Conservation (phyloP, 805 yeast species). For the Gaillardinia entomophila region DNA sequence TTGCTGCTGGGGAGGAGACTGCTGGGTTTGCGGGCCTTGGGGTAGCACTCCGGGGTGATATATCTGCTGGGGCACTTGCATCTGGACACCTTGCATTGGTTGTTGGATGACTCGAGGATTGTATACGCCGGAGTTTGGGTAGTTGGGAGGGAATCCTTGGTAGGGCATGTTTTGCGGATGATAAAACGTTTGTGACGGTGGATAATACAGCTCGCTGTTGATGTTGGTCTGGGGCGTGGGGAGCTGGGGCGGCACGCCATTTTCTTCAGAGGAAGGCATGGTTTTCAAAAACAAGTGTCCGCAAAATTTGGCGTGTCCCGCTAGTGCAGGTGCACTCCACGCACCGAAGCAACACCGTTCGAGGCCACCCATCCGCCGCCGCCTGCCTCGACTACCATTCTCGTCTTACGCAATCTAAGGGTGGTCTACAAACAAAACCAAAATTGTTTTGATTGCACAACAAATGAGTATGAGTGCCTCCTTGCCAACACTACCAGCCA, state of each 20-base stretch:
- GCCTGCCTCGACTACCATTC: too few species aligned
- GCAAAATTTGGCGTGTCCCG: too few species aligned
- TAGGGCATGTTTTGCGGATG: neutral
- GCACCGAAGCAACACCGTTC: too few species aligned
- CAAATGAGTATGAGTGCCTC: too few species aligned
- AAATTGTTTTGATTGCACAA: too few species aligned
- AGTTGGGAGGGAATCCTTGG: neutral
- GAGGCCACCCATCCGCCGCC: too few species aligned
- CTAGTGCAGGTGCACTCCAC: too few species aligned
- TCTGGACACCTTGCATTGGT: neutral
- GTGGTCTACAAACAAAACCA: too few species aligned
- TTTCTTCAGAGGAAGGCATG: too few species aligned
- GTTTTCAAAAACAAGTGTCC: too few species aligned
- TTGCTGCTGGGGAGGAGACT: constrained; percentile 1
- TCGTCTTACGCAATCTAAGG: too few species aligned
- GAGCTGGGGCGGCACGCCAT: neutral
- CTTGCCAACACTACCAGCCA: too few species aligned
- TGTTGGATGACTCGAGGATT: neutral
- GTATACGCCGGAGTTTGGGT: neutral
- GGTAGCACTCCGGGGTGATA: neutral
- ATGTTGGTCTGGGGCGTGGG: neutral
- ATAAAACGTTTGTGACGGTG: neutral
- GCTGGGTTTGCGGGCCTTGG: neutral
- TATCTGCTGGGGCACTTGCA: neutral
- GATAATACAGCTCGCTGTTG: neutral